Base-by-base conservation (phyloP, 1,139 yeast genomes). In the Suhomyces coccinellae region DNA sequence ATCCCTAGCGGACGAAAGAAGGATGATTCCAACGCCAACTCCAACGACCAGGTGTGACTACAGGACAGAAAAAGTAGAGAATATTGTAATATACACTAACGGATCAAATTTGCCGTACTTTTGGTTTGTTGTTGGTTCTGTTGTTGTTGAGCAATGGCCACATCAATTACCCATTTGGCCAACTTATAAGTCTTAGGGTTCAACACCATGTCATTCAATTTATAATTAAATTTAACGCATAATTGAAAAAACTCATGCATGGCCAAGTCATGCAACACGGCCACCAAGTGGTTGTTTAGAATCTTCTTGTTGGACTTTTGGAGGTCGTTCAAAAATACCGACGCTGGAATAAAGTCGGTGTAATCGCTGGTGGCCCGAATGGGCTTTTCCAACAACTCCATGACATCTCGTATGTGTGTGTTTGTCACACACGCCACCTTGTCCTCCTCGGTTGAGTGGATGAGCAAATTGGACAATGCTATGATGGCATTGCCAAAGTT, bases 81-180 rank as follows among this genome's bases (percentile, higher is more conserved):
- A 14, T 10, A 20, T 16, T 40, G 24, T 33, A 33, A 29, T 27
- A 33, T 40, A 40, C 43, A 40, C 39, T 40, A 40, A 35, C 31
- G 40, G 37, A 36, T 30, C 27, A 38, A 30, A 7, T 24, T 22
- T 9, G 28, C 36, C 26, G 40, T 17, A 24, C 43, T 45, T 24
- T 47, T 40, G 29, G 43, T 46, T 38, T 52, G 57, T 40, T 39
- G 48, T 27, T 38, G 40, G 38, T 31, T 35, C 34, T 45, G 48
- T 45, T 66, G 69, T 54, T 74, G 78, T 52, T 75, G 77, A 38
- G 81, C 82, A 43, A 80, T 70, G n/a, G 84, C 85, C 37, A 76
- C 77, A 54, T 84, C 89, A 44, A 83, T 74, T 16, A 85, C 85
- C 83, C 87, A 80, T 56, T 83, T 83, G 22, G 89, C 88, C 52